Percentiles rank a stretch among this genome's conserved stretches.
phyloP scores from a whole-genome alignment of 164 flowering plant species.

The Saururus chinensis region DNA sequence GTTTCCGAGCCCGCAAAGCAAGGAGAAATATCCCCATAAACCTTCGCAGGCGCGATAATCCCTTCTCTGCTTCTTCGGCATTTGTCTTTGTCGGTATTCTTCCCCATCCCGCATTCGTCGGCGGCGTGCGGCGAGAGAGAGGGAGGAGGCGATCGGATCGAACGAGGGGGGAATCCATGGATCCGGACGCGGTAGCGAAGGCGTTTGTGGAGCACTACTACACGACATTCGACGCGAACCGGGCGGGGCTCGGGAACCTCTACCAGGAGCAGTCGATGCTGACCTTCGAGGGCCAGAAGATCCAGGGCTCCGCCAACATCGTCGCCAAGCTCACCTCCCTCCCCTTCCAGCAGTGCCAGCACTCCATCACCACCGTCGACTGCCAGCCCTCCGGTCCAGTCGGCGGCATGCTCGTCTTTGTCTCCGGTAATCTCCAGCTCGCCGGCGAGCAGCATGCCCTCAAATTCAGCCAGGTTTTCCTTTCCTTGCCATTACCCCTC shows the following conservation, averaged over 20 bases:
- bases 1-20: too few species aligned
- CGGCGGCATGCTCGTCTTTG: slow-evolving; percentile 80
- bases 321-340: slow-evolving; percentile 56
- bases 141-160: neutral
- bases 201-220: slow-evolving; percentile 93
- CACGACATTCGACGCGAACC: slow-evolving; percentile 63
- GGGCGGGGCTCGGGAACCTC: slow-evolving; percentile 39
- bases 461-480: slow-evolving; percentile 72
- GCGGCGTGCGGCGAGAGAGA: too few species aligned
- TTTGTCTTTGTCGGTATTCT: too few species aligned
- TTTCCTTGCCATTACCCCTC: too few species aligned
- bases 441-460: slow-evolving; percentile 79
- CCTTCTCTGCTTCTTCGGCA: too few species aligned
- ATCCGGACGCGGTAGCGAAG: slow-evolving; percentile 69
- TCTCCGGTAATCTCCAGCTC: slow-evolving; percentile 73
- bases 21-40: too few species aligned
- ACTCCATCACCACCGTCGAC: slow-evolving; percentile 72
- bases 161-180: slow-evolving; percentile 35
- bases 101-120: too few species aligned
- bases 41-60: too few species aligned
- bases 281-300: slow-evolving; percentile 82
- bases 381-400: slow-evolving; percentile 78
- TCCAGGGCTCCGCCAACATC: slow-evolving; percentile 56
- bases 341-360: slow-evolving; percentile 81
- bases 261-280: slow-evolving; percentile 79